These are phyloP conservation scores for Exserohilum rostratum DNA, from an alignment of 2,329 filamentous ascomycete species.

Conservation along the genomic window DNA sequence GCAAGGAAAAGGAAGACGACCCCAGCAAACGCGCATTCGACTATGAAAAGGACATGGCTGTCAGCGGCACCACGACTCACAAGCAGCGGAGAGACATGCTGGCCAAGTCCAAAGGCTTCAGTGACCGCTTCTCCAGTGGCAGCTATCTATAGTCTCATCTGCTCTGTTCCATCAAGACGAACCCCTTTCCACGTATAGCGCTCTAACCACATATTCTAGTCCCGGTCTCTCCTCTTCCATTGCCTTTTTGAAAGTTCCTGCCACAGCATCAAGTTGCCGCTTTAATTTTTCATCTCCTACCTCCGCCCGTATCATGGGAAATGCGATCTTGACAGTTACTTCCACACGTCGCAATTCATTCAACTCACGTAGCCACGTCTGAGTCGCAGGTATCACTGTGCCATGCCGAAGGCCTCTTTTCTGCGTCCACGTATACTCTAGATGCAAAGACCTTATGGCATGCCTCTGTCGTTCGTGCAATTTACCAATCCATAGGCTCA, in stretches of 20 bases:
- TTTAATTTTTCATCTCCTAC: not conserved
- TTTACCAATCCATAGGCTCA: not conserved
- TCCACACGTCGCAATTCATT: not conserved
- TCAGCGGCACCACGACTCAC: constrained; percentile 72
- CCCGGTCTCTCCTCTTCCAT: not conserved
- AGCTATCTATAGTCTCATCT: constrained; percentile 56
- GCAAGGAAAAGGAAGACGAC: constrained; percentile 79
- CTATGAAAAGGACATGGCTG: constrained; percentile 89
- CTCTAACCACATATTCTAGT: not conserved
- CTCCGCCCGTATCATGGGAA: not conserved
- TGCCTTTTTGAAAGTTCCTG: not conserved
- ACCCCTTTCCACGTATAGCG: not conserved
- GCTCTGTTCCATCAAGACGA: not conserved
- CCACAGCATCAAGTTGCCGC: not conserved
- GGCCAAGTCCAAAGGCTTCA: constrained; percentile 79
- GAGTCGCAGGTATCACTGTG: not conserved
- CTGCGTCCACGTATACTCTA: not conserved
- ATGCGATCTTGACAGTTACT: not conserved
- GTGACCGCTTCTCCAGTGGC: constrained; percentile 79
- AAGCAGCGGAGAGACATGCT: constrained; percentile 79
- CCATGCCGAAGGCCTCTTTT: not conserved
- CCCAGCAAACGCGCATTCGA: constrained; percentile 89
- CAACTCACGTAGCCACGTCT: not conserved
- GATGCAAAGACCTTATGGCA: not conserved
- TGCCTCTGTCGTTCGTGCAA: not conserved